These are phyloP conservation scores for Trichosporon sp. DNA, from an alignment of 1,284 basidiomycete species.

Conservation along the genomic window DNA sequence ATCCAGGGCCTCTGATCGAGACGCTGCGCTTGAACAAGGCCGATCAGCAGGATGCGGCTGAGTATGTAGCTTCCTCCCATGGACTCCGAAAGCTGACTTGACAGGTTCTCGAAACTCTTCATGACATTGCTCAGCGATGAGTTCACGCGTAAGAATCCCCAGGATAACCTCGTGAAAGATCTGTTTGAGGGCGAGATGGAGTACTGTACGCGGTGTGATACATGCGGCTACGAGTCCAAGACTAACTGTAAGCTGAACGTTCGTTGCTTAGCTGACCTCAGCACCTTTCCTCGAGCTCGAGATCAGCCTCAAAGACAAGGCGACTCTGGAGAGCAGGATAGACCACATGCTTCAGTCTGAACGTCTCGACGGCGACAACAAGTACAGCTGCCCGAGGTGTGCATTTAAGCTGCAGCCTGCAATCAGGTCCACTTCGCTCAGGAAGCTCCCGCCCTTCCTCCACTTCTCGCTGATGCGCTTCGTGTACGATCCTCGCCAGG, in stretches of 20 bases:
- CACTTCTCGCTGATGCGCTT: slow-evolving; percentile 89
- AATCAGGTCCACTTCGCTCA: slow-evolving; percentile 69
- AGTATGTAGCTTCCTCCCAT: slow-evolving; percentile 62
- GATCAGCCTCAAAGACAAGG: slow-evolving; percentile 74
- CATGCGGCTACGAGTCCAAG: slow-evolving; percentile 61
- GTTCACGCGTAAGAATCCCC: slow-evolving; percentile 67
- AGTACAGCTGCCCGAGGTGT: slow-evolving; percentile 79
- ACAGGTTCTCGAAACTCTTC: slow-evolving; percentile 89
- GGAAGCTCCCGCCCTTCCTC: slow-evolving; percentile 72
- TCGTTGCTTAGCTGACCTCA: slow-evolving; percentile 11
- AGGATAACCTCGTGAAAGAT: slow-evolving; percentile 66
- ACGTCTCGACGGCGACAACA: slow-evolving; percentile 74
- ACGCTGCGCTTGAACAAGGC: slow-evolving; percentile 74
- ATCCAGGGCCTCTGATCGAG: slow-evolving; percentile 78
- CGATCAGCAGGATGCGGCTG: slow-evolving; percentile 92
- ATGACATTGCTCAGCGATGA: slow-evolving; percentile 81
- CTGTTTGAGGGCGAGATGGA: slow-evolving; percentile 85
- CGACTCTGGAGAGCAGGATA: slow-evolving; percentile 72
- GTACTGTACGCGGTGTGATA: slow-evolving; percentile 74
- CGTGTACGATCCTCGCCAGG: slow-evolving; percentile 73
- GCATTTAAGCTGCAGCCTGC: slow-evolving; percentile 69
- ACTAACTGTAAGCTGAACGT: slow-evolving; percentile 20
- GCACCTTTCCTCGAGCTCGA: slow-evolving; percentile 78
- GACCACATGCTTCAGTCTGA: slow-evolving; percentile 67
- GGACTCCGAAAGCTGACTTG: neutral